These are phyloP conservation scores for Scedosporium apiospermum DNA, from an alignment of 2,329 filamentous ascomycete genomes.

Conservation along the genomic window DNA sequence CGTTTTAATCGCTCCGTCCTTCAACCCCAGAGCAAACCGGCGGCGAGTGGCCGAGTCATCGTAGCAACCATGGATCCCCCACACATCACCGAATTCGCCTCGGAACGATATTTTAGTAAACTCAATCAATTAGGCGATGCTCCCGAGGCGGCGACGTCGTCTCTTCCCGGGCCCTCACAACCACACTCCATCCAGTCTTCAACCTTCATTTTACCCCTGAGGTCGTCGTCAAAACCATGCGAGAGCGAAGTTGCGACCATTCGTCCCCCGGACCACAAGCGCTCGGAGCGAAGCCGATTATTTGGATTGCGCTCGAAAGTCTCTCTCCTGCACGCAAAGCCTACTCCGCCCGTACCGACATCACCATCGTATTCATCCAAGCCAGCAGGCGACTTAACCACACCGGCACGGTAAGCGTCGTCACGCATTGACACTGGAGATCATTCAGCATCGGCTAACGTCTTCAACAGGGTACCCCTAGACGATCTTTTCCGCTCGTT, in stretches of 20 bases:
- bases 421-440: neutral
- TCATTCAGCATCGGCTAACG: slow-evolving; percentile 12
- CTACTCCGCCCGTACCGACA: slow-evolving; percentile 10
- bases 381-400: neutral
- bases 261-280: slow-evolving; percentile 24
- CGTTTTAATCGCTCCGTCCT: neutral
- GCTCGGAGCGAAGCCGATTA: slow-evolving; percentile 26
- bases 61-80: slow-evolving; percentile 44
- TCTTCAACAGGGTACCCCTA: slow-evolving; percentile 31
- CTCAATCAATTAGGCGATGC: slow-evolving; percentile 43
- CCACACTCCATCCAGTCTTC: slow-evolving; percentile 16
- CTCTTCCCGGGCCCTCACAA: slow-evolving; percentile 15
- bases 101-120: slow-evolving; percentile 54
- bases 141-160: slow-evolving; percentile 18
- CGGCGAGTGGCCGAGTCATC: neutral
- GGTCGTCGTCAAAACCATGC: slow-evolving; percentile 25
- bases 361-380: neutral
- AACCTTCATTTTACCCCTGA: slow-evolving; percentile 41
- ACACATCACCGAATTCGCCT: slow-evolving; percentile 58
- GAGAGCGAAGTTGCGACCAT: slow-evolving; percentile 19
- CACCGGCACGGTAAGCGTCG: slow-evolving; percentile 4
- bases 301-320: slow-evolving; percentile 30
- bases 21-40: neutral
- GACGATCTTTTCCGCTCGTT: slow-evolving; percentile 48
- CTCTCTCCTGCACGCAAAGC: slow-evolving; percentile 24